These are phyloP conservation scores for Stemphylium lycopersici DNA, from an alignment of 2,329 filamentous ascomycete genomes.

Conservation along the genomic window DNA sequence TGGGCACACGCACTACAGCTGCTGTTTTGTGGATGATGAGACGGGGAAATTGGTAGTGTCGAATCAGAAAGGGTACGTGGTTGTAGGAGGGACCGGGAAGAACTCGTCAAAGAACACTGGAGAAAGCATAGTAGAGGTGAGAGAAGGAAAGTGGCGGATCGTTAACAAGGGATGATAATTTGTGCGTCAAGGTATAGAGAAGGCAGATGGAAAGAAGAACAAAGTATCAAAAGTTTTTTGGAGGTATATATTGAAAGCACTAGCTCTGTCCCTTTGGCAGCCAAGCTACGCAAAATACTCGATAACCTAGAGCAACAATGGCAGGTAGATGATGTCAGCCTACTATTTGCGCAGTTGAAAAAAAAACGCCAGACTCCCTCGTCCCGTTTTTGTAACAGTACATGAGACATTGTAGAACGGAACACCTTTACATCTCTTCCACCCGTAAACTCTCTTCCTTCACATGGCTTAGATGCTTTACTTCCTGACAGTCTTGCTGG, in stretches of 20 bases:
- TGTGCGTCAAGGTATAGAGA: background rate
- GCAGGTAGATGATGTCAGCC: background rate
- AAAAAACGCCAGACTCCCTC: slow-evolving; percentile 6
- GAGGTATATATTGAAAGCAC: no score
- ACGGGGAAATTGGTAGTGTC: slow-evolving; percentile 44
- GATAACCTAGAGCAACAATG: background rate
- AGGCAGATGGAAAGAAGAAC: background rate
- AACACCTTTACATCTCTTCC: background rate
- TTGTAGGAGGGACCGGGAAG: slow-evolving; percentile 10
- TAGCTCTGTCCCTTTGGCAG: background rate
- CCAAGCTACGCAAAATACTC: background rate
- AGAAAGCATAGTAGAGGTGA: background rate
- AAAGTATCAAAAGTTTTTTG: background rate
- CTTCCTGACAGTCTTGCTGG: slow-evolving; percentile 62
- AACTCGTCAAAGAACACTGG: background rate
- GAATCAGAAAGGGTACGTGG: slow-evolving; percentile 52
- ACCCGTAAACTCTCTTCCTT: slow-evolving; percentile 3
- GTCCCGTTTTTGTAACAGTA: slow-evolving; percentile 2
- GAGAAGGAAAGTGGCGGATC: background rate
- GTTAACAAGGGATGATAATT: background rate
- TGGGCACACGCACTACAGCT: slow-evolving; percentile 59
- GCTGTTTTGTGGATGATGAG: slow-evolving; percentile 45
- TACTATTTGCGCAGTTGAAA: background rate
- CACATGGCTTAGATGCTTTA: slow-evolving; percentile 24
- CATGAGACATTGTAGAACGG: slow-evolving; percentile 4